A percentile compares a stretch with the other conserved stretches of the same genome.
Conservation (phyloP, 139 green algal species). For the Picochlorum sp. region DNA sequence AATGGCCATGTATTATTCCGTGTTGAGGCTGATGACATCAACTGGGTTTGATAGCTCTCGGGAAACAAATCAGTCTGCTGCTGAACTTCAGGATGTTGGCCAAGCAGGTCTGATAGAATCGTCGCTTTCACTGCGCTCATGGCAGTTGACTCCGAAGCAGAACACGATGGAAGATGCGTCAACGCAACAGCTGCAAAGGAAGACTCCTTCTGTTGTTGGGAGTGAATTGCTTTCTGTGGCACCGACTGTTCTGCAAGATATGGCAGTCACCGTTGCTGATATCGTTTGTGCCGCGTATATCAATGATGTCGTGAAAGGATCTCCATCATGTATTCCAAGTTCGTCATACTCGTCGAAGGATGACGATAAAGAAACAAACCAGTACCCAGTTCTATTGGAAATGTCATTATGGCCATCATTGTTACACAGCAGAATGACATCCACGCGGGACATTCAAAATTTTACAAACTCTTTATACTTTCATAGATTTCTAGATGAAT, state of each 20-base stretch:
- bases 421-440: slow-evolving; percentile 31
- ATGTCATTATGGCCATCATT: slow-evolving; percentile 28
- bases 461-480: slow-evolving; percentile 41
- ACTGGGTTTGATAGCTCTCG: too few relatives aligned
- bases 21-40: too few relatives aligned
- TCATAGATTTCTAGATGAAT: slow-evolving; percentile 12
- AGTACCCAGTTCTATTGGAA: slow-evolving; percentile 4
- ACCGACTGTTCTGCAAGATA: slow-evolving; percentile 37
- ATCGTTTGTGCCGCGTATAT: slow-evolving; percentile 39
- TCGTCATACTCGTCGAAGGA: too few relatives aligned
- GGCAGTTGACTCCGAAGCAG: too few relatives aligned
- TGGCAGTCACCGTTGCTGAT: slow-evolving; percentile 37
- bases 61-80: too few relatives aligned
- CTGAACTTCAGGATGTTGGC: too few relatives aligned
- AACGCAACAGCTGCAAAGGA: too few relatives aligned
- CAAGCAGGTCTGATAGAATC: not conserved
- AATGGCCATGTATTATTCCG: too few relatives aligned
- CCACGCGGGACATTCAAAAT: slow-evolving; percentile 41
- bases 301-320: slow-evolving; percentile 16
- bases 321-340: not conserved
- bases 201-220: too few relatives aligned
- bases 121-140: too few relatives aligned
- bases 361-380: not conserved
- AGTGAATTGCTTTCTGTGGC: slow-evolving; percentile 19
- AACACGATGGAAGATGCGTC: too few relatives aligned